Evolutionary conservation across 2,329 filamentous ascomycete species (phyloP).

Genomic region (Neonectria faginata): DNA sequence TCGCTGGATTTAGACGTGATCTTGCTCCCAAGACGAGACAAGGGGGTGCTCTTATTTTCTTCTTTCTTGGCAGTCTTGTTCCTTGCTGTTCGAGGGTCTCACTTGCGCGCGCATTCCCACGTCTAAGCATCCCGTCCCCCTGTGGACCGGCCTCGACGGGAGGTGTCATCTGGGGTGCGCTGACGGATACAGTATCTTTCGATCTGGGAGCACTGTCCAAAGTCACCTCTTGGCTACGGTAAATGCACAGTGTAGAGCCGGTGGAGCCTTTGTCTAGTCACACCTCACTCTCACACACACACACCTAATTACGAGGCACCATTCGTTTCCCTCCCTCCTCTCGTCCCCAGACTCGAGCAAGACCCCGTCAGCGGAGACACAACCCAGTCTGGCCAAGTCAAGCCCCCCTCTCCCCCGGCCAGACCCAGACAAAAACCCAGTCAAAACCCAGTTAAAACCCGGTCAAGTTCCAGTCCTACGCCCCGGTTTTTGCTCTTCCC

Average conservation of each 20-base stretch:
- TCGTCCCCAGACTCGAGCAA: neutral
- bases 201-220: slow-evolving; percentile 3
- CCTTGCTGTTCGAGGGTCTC: neutral
- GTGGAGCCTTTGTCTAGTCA: neutral
- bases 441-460: slow-evolving; percentile 3
- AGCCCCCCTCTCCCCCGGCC: neutral
- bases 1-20: neutral
- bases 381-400: neutral
- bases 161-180: slow-evolving; percentile 1
- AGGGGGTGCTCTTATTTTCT: neutral
- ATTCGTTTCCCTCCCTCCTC: neutral
- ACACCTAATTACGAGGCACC: neutral
- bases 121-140: neutral
- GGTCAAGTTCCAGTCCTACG: slow-evolving; percentile 8
- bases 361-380: no score
- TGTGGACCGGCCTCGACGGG: neutral
- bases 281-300: neutral
- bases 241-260: neutral
- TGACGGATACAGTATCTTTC: neutral
- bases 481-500: slow-evolving; percentile 25
- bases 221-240: neutral
- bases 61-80: neutral
- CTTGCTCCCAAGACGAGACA: slow-evolving; percentile 7
- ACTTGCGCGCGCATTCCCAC: neutral
- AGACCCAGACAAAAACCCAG: neutral